Conservation (phyloP, 2,329 filamentous ascomycete genomes). For the Neopestalotiopsis sp. region DNA sequence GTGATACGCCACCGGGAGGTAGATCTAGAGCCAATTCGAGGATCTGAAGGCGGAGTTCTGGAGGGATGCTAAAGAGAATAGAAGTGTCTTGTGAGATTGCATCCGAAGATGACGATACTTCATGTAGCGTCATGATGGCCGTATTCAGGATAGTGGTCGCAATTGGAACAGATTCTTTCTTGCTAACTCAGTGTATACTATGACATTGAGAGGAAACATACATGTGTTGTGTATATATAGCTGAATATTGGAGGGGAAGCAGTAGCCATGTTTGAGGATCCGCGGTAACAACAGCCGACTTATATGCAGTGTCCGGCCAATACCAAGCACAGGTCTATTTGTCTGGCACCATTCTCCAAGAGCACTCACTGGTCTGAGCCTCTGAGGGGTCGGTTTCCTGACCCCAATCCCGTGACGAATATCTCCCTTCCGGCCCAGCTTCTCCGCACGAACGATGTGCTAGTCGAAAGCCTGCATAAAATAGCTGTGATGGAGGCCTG, state of each 20-base stretch:
- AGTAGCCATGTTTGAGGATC: background rate
- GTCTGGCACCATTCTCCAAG: no score
- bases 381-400: no score
- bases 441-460: no score
- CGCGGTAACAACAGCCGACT: background rate
- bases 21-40: background rate
- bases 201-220: background rate
- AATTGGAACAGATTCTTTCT: background rate
- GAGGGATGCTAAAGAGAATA: background rate
- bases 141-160: background rate
- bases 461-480: background rate
- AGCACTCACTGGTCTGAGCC: no score
- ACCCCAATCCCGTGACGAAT: no score
- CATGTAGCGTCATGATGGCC: background rate
- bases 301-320: conserved; percentile 4
- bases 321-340: background rate
- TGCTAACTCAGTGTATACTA: background rate
- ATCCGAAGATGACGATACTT: background rate
- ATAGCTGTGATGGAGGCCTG: no score
- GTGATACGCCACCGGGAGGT: background rate
- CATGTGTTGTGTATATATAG: background rate
- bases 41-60: background rate
- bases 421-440: no score
- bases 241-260: background rate
- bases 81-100: background rate